Evolutionary conservation across 495 filamentous ascomycete species (phyloP), one percentile per base, ranked within the genome.

Genomic region (Penicillium simplicissimum): DNA sequence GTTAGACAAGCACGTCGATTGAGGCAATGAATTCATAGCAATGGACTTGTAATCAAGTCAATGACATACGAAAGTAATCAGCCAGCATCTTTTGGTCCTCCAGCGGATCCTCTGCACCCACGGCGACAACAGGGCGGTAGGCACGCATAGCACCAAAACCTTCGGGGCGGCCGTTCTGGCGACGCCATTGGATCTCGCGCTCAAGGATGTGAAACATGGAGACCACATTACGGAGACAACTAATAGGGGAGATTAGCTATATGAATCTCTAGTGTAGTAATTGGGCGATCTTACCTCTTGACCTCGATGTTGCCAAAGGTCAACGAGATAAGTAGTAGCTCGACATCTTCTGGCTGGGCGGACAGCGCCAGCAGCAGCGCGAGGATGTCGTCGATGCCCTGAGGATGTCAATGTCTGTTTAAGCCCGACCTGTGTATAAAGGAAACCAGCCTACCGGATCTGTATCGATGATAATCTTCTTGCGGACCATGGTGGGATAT

Each of bases 221-320:
- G 56, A 98, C 84, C 51, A 90, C 87, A 79, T 99, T 99, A 17
- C 89, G 87, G 43, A 97, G 82, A 71, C 92, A 96, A 72, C 90
- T 94, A 10, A 64, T 7, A 10, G 17, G 42, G 2, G 8, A 4
- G 33, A 7, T 63, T 34, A 66, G 51, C 21, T 53, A 19, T 37
- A 6, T 25, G 37, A 21, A 17, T 61, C 62, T 55, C 73, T 52
- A 34, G 23, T 2, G 9, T 13, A 19, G 9, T 13, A 19, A 10
- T 17, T 34, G 33, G 49, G 4, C 1, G 1, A 6, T 17, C 33
- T 19, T 53, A 89, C 88, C 84, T 90, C 61, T 91, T 84, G 19
- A 96, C 85, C 63, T 91, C 85, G 37, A 97, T 87, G 67, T 99
- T 99, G 33, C 95, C 95, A 72, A 93, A 97, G 0, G 91, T 96